Evolutionary conservation across 2,329 filamentous ascomycete species (phyloP), one percentile per base, ranked within the genome.

Genomic region (Sarocladium oryzae): DNA sequence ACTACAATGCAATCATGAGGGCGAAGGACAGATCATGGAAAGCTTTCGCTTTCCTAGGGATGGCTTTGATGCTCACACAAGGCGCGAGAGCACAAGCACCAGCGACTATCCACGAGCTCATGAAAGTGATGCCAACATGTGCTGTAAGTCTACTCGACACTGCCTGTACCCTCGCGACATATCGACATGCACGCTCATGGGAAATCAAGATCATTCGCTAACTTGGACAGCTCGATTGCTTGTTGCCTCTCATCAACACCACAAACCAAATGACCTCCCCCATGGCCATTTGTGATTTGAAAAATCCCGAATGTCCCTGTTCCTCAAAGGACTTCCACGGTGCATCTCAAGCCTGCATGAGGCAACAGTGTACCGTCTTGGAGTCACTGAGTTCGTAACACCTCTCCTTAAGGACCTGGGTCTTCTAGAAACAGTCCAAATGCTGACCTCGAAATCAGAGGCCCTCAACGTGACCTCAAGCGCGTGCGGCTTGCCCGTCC

Each of bases 401-500:
- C 36, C 7, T 9, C 13, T 20, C 7, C 16, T 18, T 4, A 20
- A 16, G 21, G 13, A 33, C 26, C 7, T 33, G n/a, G n/a, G 16
- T 48, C 26, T 6, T 30, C n/a, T 8, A 7, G 6, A 3, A 18
- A 18, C n/a, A 7, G 18, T 33, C 18, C 24, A 41, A 23, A 5
- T 24, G 8, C 4, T 21, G n/a, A 41, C 37, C 18, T 37, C n/a
- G 13, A 6, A 8, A 7, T 30, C n/a, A 48, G 43, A 32, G 43
- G 8, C 26, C 20, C 43, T 24, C 20, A 55, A 55, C 41, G 54
- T 45, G 20, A 59, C 62, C 28, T 50, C 56, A 26, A 63, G 60
- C 2, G 54, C 55, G 9, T 70, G 65, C 53, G 51, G 54, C 23
- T 60, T 56, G 2, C 60, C 56, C 8, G 30, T 62, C 6, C 58